Evolutionary conservation across 1,284 basidiomycete species (phyloP), one percentile per base, ranked within the genome.

Genomic region (Hypsizygus ulmarius): DNA sequence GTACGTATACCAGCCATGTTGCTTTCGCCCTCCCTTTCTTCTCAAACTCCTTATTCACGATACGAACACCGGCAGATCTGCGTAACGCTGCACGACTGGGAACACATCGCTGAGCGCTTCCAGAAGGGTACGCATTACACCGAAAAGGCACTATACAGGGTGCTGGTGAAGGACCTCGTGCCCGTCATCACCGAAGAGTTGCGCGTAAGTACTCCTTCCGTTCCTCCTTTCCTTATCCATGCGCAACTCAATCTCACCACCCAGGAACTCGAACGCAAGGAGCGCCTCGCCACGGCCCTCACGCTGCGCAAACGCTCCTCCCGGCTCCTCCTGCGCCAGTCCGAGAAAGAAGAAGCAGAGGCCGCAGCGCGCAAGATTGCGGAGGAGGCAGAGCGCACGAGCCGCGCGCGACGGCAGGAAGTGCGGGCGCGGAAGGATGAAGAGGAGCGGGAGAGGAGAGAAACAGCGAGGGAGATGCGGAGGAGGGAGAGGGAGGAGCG

Each of bases 241-340:
- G n/a, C 37, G 10, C 46, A 34, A 45, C 34, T 15, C 19, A 16
- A 36, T 34, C 18, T 47, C 52, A 12, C 58, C 45, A 16, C 52
- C 29, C 27, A 90, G 87, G 85, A 82, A 62, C 67, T 74, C 29
- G 81, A 86, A 57, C 78, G 71, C 43, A 78, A 83, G 60, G 72
- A 75, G 42, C 75, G 75, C 40, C 52, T 84, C 39, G 85, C 87
- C 54, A 78, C 87, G 47, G 84, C 87, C 3, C 68, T 91, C 10
- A 78, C 82, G 18, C 83, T 84, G 51, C 81, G 90, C 49, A 94
- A 94, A 65, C 82, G 90, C 21, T 92, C 90, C 1, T 88, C 87
- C 36, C 86, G 92, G 29, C 81, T 94, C 49, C 89, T 90, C 4
- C 65, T 81, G 30, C 85, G 79, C 55, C 87, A 90, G 60, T 76